Percentiles rank a stretch among this genome's conserved stretches.
Evolutionary conservation across 257 asterid species (phyloP).

Genomic region (Anisodus tanguticus): DNA sequence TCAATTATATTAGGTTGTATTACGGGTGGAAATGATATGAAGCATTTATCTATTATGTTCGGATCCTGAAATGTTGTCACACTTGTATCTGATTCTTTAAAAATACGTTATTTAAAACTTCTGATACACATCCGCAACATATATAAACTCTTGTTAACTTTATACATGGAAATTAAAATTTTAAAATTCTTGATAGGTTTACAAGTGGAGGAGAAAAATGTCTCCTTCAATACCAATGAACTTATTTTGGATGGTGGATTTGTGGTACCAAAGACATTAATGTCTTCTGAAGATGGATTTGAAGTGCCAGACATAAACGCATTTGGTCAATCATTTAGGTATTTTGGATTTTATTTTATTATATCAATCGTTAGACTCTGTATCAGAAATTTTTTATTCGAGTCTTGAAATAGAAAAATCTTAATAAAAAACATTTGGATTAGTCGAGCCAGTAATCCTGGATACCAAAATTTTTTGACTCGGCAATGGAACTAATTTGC

Average conservation of each 20-base stretch:
- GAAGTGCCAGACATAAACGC: slow-evolving; percentile 60
- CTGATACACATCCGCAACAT: background rate
- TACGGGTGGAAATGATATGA: background rate
- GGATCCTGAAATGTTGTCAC: background rate
- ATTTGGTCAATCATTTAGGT: slow-evolving; percentile 63
- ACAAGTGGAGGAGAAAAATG: slow-evolving; percentile 39
- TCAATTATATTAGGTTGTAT: background rate
- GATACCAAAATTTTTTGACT: background rate
- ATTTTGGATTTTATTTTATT: background rate
- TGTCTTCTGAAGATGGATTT: slow-evolving; percentile 34
- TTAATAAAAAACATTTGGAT: background rate
- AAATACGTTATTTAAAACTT: background rate
- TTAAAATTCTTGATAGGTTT: slow-evolving; percentile 35
- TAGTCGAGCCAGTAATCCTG: background rate
- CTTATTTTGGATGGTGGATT: slow-evolving; percentile 62
- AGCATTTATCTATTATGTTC: background rate
- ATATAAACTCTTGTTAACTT: background rate
- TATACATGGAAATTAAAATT: background rate
- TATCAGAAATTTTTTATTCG: no score
- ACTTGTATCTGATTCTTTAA: no score
- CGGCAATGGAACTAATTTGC: background rate
- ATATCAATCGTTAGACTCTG: accelerated
- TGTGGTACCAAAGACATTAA: slow-evolving; percentile 38
- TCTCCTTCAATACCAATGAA: slow-evolving; percentile 38
- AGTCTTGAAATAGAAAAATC: background rate